Evolutionary conservation across 148 eudicot genomes (phyloP).

Genomic region (Rhododendron vialii): DNA sequence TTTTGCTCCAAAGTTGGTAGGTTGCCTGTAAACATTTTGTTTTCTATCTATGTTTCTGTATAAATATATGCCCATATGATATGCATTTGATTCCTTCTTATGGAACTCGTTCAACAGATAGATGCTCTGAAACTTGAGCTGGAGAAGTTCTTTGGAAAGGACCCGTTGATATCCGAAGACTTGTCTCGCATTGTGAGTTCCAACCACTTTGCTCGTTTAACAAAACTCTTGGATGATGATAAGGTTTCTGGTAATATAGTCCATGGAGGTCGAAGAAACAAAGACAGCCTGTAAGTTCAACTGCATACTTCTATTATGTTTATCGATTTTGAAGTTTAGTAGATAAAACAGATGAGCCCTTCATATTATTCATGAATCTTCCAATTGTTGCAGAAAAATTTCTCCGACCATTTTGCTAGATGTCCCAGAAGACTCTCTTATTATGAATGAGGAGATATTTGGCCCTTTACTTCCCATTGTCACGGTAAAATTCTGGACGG

Average conservation of each 20-base stretch:
- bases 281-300: slow-evolving; percentile 36
- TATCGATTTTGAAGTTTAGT: not conserved
- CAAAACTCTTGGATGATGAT: slow-evolving; percentile 51
- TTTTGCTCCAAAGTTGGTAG: slow-evolving; percentile 60
- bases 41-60: not conserved
- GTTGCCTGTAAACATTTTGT: not conserved
- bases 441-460: slow-evolving; percentile 72
- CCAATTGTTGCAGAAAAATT: slow-evolving; percentile 39
- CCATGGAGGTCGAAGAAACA: slow-evolving; percentile 55
- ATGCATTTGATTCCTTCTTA: not conserved
- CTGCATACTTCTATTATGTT: not conserved
- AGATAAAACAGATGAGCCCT: not conserved
- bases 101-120: slow-evolving; percentile 29
- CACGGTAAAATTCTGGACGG: slow-evolving; percentile 34
- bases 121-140: slow-evolving; percentile 42
- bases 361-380: not conserved
- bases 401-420: slow-evolving; percentile 62
- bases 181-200: slow-evolving; percentile 46
- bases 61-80: not conserved
- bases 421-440: slow-evolving; percentile 54
- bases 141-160: slow-evolving; percentile 41
- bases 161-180: slow-evolving; percentile 45
- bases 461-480: slow-evolving; percentile 74
- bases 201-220: slow-evolving; percentile 51
- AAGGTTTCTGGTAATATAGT: slow-evolving; percentile 48